Percentiles rank a stretch among this genome's conserved stretches.
These are phyloP conservation scores for Clitopilus passeckerianus DNA, from an alignment of 768 basidiomycete genomes.

Conservation along the genomic window DNA sequence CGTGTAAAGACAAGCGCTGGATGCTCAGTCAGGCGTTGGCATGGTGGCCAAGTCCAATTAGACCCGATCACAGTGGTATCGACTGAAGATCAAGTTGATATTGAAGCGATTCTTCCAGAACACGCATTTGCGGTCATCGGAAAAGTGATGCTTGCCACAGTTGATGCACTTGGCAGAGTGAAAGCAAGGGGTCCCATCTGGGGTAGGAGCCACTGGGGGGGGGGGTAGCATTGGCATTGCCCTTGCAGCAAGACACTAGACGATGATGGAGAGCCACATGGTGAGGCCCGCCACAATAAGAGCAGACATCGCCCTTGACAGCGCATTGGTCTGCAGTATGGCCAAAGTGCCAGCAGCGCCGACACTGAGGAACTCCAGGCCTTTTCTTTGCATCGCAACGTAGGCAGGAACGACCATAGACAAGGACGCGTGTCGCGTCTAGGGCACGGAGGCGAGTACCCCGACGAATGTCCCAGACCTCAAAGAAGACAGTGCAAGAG, in stretches of 20 bases:
- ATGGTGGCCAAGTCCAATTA: no score
- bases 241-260: not conserved
- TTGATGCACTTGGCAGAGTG: not conserved
- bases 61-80: no score
- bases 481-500: no score
- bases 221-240: not conserved
- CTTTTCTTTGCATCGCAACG: no score
- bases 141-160: not conserved
- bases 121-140: not conserved
- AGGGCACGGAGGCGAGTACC: no score
- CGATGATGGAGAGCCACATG: not conserved
- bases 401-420: no score
- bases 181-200: not conserved
- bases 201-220: no score
- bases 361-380: no score
- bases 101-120: not conserved
- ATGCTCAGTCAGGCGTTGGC: no score
- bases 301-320: not conserved
- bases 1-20: no score
- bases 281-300: not conserved
- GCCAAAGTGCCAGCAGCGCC: not conserved
- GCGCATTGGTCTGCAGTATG: not conserved
- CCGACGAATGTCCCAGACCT: no score
- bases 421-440: no score
- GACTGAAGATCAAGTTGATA: not conserved